Conservation (phyloP, 139 green algal genomes). For the Chlamydomonas sphaeroides region DNA sequence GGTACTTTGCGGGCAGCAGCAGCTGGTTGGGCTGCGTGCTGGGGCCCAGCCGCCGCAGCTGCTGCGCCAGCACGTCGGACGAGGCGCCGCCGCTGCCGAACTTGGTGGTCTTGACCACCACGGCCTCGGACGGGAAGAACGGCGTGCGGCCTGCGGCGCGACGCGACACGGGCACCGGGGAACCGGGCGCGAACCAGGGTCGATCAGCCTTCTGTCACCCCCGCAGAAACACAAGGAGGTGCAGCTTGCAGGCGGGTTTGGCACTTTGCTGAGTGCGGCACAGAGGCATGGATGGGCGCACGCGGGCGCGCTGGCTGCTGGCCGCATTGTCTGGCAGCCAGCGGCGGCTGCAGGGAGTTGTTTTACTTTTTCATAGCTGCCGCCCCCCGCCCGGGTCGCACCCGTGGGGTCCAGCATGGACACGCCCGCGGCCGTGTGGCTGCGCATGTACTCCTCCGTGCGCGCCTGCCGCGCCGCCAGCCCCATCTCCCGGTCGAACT, state of each 20-base stretch:
- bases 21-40: conserved; percentile 48
- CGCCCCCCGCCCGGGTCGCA: too few relatives aligned
- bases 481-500: conserved; percentile 70
- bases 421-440: conserved; percentile 45
- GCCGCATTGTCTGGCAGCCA: too few relatives aligned
- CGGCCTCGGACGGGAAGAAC: conserved; percentile 49
- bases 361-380: too few relatives aligned
- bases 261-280: too few relatives aligned
- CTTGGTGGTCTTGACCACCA: conserved; percentile 52
- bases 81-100: conserved; percentile 64
- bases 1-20: conserved; percentile 64
- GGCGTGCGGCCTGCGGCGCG: conserved; percentile 40
- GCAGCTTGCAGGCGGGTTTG: too few relatives aligned
- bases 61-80: conserved; percentile 45
- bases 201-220: too few relatives aligned
- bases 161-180: too few relatives aligned
- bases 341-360: too few relatives aligned
- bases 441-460: conserved; percentile 64
- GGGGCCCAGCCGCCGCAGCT: conserved; percentile 38
- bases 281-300: too few relatives aligned
- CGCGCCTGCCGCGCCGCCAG: conserved; percentile 47
- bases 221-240: too few relatives aligned
- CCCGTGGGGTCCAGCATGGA: conserved; percentile 70
- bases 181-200: too few relatives aligned
- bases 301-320: too few relatives aligned